Conservation (phyloP, 2,329 filamentous ascomycete genomes). For the Colletotrichum siamense region DNA sequence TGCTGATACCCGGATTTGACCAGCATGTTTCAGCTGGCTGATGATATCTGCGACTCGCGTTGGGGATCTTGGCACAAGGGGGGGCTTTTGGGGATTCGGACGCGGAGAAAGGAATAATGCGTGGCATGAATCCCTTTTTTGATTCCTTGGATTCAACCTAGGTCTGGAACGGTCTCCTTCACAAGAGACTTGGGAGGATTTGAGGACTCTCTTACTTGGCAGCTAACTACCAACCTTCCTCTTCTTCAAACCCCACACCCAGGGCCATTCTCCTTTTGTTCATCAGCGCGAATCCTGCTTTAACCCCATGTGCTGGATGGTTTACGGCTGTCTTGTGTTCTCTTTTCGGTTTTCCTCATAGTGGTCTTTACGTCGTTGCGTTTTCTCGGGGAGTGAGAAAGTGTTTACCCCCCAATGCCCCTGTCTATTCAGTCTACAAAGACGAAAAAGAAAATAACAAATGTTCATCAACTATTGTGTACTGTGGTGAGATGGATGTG, state of each 20-base stretch:
- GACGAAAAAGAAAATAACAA: constrained; percentile 24
- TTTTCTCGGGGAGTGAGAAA: constrained; percentile 20
- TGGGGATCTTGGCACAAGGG: constrained; percentile 34
- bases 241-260: constrained; percentile 12
- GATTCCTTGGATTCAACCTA: constrained; percentile 16
- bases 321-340: constrained; percentile 24
- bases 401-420: constrained; percentile 19
- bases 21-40: constrained; percentile 36
- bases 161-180: background rate
- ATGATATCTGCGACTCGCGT: constrained; percentile 30
- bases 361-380: constrained; percentile 20
- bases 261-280: constrained; percentile 13
- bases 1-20: constrained; percentile 12
- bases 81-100: constrained; percentile 40
- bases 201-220: constrained; percentile 4
- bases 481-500: background rate
- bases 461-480: constrained; percentile 18
- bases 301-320: constrained; percentile 21
- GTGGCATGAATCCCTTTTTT: constrained; percentile 35
- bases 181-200: background rate
- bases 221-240: constrained; percentile 17
- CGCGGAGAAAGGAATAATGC: constrained; percentile 42
- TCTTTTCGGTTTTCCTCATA: constrained; percentile 23
- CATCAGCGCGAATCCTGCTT: constrained; percentile 12
- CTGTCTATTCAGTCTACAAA: constrained; percentile 23